Conservation (phyloP, 805 yeast species). For the Henningerozyma blattae region DNA sequence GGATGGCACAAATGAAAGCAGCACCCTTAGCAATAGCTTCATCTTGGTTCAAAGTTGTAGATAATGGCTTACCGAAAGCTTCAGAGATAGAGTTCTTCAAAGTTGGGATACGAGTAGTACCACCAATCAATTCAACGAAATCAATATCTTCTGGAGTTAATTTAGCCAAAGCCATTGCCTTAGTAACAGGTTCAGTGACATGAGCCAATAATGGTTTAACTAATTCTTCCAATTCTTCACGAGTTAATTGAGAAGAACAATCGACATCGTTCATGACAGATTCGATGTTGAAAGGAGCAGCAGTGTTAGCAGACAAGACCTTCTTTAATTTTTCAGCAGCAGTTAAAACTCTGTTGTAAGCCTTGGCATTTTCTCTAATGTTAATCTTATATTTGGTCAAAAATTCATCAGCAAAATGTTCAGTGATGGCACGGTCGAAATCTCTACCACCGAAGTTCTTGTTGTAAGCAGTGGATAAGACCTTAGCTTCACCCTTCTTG, state of each 20-base stretch:
- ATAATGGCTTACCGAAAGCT: conserved; percentile 70
- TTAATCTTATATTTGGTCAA: conserved; percentile 85
- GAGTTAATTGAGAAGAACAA: conserved; percentile 73
- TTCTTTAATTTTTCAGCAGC: conserved; percentile 91
- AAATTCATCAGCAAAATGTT: conserved; percentile 88
- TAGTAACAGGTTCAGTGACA: conserved; percentile 62
- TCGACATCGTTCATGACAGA: conserved; percentile 95
- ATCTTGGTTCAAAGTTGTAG: conserved; percentile 95
- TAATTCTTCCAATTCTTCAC: conserved; percentile 86
- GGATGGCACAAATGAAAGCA: conserved; percentile 95
- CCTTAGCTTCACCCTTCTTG: conserved; percentile 90
- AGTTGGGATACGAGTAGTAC: conserved; percentile 93
- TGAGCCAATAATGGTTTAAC: conserved; percentile 71
- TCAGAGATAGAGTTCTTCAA: conserved; percentile 70
- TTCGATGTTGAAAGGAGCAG: conserved; percentile 90
- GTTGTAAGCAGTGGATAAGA: conserved; percentile 82
- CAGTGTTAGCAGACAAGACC: conserved; percentile 86
- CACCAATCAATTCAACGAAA: conserved; percentile 91
- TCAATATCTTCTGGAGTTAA: conserved; percentile 62
- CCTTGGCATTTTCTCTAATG: conserved; percentile 82
- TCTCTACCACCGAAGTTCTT: conserved; percentile 97
- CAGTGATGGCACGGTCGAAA: conserved; percentile 83
- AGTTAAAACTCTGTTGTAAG: conserved; percentile 79
- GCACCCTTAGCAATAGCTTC: conserved; percentile 99
- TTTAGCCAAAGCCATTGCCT: conserved; percentile 72